Evolutionary conservation across 352 stramenopile species (phyloP).

Genomic region (Globisporangium carolinianum): DNA sequence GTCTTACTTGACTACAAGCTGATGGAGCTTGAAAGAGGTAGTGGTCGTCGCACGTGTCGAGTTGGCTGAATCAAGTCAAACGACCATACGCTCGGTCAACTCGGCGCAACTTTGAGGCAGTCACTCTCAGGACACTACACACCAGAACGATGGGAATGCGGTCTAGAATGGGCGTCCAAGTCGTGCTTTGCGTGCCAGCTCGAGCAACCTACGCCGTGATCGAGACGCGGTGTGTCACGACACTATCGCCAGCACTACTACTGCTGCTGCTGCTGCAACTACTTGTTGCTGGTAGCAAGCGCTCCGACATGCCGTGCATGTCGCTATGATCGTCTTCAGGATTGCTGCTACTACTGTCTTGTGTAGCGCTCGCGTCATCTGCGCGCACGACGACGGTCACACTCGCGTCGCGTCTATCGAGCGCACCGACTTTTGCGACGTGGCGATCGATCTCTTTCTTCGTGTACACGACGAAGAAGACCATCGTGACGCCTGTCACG

Average conservation of each 20-base stretch:
- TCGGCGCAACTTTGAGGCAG: no score
- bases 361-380: no score
- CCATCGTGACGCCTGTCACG: conserved; percentile 35
- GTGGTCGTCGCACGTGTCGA: no score
- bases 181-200: neutral
- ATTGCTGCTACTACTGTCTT: no score
- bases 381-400: neutral
- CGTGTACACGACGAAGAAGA: conserved; percentile 44
- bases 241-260: neutral
- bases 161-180: no score
- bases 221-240: conserved; percentile 1
- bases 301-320: neutral
- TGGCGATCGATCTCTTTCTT: conserved; percentile 34
- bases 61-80: no score
- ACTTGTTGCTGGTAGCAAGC: neutral
- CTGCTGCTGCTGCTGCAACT: neutral
- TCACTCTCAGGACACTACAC: no score
- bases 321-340: neutral
- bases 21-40: no score
- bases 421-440: conserved; percentile 24
- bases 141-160: no score
- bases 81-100: no score
- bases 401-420: conserved; percentile 5
- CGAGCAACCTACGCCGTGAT: neutral
- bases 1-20: no score